Base-by-base conservation (phyloP, 2,329 filamentous ascomycete genomes). In the Annulohypoxylon truncatum region DNA sequence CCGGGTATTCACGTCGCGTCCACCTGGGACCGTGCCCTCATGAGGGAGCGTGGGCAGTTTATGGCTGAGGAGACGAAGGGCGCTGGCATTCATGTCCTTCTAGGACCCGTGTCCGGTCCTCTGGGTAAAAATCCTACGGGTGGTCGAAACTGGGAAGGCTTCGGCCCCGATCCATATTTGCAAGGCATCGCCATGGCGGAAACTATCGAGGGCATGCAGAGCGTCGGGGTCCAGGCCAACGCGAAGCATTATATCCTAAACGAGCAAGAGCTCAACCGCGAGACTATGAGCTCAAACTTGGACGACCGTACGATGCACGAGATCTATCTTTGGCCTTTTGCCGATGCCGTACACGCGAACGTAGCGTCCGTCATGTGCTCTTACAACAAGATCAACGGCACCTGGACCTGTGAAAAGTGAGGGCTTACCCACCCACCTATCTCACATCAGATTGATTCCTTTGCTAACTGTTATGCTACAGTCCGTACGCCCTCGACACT, bases 111-210 rank as follows among this genome's bases (percentile, higher is more conserved):
- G 0, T 89, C 91, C 78, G 93, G 93, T 0, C 89, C 92, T 0
- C 76, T 96, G 2, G 93, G 93, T 6, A 88, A 92, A 72, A 86
- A 90, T 73, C 89, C 92, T 1, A 83, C 86, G 50, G 93, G 89
- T 29, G 93, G 93, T 0, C 83, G 93, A 35, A 94, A 93, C 75
- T 96, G 92, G 92, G 93, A 96, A 77, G 92, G 89, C 0, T 96
- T 95, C 75, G 90, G 91, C 0, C 83, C 89, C 0, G 93, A 96
- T 74, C 92, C 93, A 0, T 93, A 95, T 55, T 83, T 96, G 0
- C 66, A 88, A 18, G 90, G 89, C 15, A 81, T 90, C 67, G 87
- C 85, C 8, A 86, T 89, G 74, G 82, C 82, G 13, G 84, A 89
- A 76, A 90, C 89, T 0, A 83, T 92, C 58, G 80, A 85, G 68